A percentile compares a stretch with the other conserved stretches of the same genome.
Evolutionary conservation across 2,329 filamentous ascomycete species (phyloP).

Genomic region (Exserohilum rostratum): DNA sequence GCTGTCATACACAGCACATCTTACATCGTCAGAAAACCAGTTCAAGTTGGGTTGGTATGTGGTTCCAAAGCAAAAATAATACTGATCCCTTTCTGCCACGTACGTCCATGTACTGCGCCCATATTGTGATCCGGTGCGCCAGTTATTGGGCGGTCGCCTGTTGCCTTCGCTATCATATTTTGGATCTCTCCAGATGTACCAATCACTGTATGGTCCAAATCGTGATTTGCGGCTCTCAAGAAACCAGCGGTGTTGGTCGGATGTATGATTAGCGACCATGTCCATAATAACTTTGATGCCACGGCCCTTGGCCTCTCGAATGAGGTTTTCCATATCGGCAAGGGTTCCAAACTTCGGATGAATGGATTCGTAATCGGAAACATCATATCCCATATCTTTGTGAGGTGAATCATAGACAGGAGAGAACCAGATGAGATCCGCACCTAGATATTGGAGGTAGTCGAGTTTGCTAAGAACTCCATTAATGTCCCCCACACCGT

Average conservation of each 20-base stretch:
- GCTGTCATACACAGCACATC: background rate
- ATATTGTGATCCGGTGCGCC: slow-evolving; percentile 48
- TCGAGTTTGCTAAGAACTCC: slow-evolving; percentile 53
- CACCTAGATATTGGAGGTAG: slow-evolving; percentile 61
- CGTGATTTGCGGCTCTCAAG: slow-evolving; percentile 67
- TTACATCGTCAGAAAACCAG: slow-evolving; percentile 41
- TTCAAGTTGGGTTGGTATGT: slow-evolving; percentile 56
- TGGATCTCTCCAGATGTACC: slow-evolving; percentile 72
- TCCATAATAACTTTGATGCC: slow-evolving; percentile 76
- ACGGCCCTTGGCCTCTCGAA: slow-evolving; percentile 64
- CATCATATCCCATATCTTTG: slow-evolving; percentile 74
- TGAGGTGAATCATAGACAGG: slow-evolving; percentile 70
- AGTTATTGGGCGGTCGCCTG: slow-evolving; percentile 65
- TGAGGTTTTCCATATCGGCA: slow-evolving; percentile 67
- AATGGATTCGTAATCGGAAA: slow-evolving; percentile 70
- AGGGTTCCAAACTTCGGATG: slow-evolving; percentile 71
- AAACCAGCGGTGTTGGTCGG: slow-evolving; percentile 74
- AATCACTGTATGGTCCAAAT: slow-evolving; percentile 69
- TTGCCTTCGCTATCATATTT: slow-evolving; percentile 60
- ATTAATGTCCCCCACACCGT: slow-evolving; percentile 65
- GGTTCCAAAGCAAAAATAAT: slow-evolving; percentile 56
- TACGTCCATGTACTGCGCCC: slow-evolving; percentile 53
- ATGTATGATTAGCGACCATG: slow-evolving; percentile 79
- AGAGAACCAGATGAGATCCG: slow-evolving; percentile 71
- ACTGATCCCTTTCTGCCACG: slow-evolving; percentile 32